Percentiles rank a stretch among this genome's conserved stretches.
These are phyloP conservation scores for Clitopilus passeckerianus DNA, from an alignment of 768 basidiomycete genomes.

Conservation along the genomic window DNA sequence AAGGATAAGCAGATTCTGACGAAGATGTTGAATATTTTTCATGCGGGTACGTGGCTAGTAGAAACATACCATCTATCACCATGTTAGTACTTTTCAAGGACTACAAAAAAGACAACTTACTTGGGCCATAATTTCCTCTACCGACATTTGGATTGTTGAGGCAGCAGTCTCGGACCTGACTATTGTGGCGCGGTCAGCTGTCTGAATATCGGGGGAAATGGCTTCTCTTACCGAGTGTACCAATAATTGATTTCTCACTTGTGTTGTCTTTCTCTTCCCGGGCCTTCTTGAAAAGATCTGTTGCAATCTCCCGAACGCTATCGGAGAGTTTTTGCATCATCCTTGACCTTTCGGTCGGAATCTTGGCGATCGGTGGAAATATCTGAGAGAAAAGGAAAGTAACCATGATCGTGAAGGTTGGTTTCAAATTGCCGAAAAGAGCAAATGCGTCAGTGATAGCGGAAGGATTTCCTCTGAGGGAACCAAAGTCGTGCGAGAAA, in stretches of 20 bases:
- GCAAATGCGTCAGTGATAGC: constrained; percentile 36
- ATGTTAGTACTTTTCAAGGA: neutral
- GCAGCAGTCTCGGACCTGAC: neutral
- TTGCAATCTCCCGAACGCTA: constrained; percentile 6
- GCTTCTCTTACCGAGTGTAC: constrained; percentile 4
- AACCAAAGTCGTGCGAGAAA: constrained; percentile 53
- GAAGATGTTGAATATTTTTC: neutral
- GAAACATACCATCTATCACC: neutral
- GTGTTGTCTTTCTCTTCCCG: neutral
- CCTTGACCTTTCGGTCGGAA: constrained; percentile 8
- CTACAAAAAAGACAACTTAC: neutral
- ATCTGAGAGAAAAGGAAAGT: constrained; percentile 7
- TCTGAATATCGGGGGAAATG: neutral
- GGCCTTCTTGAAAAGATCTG: constrained; percentile 7
- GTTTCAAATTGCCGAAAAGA: constrained; percentile 16
- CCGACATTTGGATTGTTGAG: neutral
- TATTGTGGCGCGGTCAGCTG: neutral
- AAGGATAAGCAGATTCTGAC: constrained; percentile 12
- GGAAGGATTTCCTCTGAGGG: constrained; percentile 42
- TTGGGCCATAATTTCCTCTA: neutral
- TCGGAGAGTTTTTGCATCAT: neutral
- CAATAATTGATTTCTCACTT: constrained; percentile 11
- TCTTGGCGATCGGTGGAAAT: constrained; percentile 3
- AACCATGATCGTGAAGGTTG: neutral
- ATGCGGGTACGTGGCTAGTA: constrained; percentile 21